Evolutionary conservation across 495 filamentous ascomycete genomes (phyloP).

Genomic region (Penicillium robsamsonii): DNA sequence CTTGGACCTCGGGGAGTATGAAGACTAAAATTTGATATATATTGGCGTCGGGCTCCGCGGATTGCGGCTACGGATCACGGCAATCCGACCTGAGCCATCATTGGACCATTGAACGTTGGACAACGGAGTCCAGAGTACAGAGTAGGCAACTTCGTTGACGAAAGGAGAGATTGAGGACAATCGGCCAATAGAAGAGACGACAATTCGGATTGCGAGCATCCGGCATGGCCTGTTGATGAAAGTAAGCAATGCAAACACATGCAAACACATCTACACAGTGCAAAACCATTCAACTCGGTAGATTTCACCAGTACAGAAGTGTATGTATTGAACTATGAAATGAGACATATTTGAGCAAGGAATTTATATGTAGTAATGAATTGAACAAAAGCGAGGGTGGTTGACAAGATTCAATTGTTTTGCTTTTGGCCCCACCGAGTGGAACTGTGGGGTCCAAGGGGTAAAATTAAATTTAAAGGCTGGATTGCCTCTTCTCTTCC

Average conservation of each 20-base stretch:
- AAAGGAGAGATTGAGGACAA: background rate
- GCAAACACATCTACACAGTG: background rate
- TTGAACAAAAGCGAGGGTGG: conserved; percentile 3
- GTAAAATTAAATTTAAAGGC: conserved; percentile 15
- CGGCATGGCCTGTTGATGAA: conserved; percentile 25
- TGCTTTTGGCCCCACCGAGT: conserved; percentile 15
- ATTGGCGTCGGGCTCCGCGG: background rate
- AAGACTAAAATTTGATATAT: background rate
- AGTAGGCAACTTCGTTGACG: background rate
- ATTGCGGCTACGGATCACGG: background rate
- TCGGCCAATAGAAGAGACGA: conserved; percentile 12
- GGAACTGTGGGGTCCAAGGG: conserved; percentile 25
- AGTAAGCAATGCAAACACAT: background rate
- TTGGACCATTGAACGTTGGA: background rate
- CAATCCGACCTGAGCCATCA: background rate
- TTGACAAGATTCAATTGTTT: conserved; percentile 3
- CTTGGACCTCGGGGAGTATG: no score
- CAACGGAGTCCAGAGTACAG: background rate
- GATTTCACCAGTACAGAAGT: background rate
- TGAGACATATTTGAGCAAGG: background rate
- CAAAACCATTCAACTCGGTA: background rate
- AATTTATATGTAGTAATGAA: background rate
- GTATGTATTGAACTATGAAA: background rate
- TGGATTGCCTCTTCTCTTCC: conserved; percentile 1
- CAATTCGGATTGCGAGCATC: conserved; percentile 26